phyloP scores from a whole-genome alignment of 2,329 filamentous ascomycete genomes.

The Zalaria obscura region DNA sequence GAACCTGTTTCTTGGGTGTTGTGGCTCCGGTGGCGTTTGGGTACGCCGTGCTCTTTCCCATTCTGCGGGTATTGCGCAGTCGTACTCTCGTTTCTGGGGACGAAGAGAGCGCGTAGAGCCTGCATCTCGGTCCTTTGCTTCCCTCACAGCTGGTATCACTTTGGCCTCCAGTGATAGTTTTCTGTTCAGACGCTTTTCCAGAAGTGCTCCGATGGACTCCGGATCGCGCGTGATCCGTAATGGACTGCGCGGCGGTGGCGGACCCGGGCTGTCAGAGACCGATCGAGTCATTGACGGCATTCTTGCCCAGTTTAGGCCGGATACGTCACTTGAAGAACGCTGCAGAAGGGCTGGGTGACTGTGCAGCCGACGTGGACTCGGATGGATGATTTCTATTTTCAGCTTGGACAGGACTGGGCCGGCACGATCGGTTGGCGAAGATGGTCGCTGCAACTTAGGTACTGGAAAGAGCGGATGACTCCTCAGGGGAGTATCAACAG shows the following conservation, averaged over 20 bases:
- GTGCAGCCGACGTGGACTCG: constrained; percentile 13
- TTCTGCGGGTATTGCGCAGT: too few relatives aligned
- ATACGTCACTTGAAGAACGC: constrained; percentile 16
- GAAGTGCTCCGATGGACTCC: background rate
- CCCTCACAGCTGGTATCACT: too few relatives aligned
- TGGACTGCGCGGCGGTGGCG: constrained; percentile 19
- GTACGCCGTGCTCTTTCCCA: too few relatives aligned
- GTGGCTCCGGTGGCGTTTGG: too few relatives aligned
- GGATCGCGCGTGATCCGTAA: constrained; percentile 9
- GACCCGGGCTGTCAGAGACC: constrained; percentile 17
- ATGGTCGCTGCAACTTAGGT: background rate
- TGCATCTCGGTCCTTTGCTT: too few relatives aligned
- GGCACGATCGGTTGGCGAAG: background rate
- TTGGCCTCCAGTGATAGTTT: background rate
- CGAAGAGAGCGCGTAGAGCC: too few relatives aligned
- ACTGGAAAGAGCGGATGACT: constrained; percentile 1
- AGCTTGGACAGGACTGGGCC: background rate
- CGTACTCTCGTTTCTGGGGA: too few relatives aligned
- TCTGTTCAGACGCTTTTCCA: background rate
- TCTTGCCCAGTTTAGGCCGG: constrained; percentile 9
- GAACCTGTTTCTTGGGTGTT: background rate
- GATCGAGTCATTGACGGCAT: constrained; percentile 6
- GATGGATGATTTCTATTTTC: background rate
- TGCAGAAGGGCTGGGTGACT: constrained; percentile 16
- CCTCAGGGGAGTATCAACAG: constrained; percentile 3